Conservation (phyloP, 495 filamentous ascomycete genomes). For the Aspergillus bridgeri region DNA sequence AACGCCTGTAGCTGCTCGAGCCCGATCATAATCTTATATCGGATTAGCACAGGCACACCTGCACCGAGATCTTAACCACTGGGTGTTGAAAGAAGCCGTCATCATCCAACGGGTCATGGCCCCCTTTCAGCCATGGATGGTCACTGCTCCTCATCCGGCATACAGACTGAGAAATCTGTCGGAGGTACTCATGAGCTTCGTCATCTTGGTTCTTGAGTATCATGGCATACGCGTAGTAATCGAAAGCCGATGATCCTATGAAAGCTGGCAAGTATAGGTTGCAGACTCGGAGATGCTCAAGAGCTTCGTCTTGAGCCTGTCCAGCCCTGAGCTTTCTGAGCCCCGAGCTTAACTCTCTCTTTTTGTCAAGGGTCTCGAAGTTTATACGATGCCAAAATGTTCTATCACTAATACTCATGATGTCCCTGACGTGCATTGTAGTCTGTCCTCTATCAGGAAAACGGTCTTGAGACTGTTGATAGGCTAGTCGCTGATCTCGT, state of each 20-base stretch:
- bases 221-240: not conserved
- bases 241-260: no score
- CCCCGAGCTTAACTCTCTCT: no score
- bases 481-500: no score
- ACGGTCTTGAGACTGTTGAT: no score
- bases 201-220: not conserved
- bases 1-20: not conserved
- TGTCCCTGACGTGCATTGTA: no score
- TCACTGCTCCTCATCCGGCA: not conserved
- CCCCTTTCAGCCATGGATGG: not conserved
- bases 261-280: not conserved
- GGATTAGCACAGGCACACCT: not conserved
- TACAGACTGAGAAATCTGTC: not conserved
- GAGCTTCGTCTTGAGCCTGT: not conserved
- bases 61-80: not conserved
- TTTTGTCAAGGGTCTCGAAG: no score
- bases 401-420: no score
- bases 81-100: not conserved
- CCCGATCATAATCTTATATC: not conserved
- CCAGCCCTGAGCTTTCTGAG: no score
- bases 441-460: no score
- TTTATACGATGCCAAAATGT: no score
- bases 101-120: not conserved
- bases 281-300: not conserved
- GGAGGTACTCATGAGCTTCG: not conserved